phyloP scores from a whole-genome alignment of 148 eudicot species.

The Amaranthus cruentus region DNA sequence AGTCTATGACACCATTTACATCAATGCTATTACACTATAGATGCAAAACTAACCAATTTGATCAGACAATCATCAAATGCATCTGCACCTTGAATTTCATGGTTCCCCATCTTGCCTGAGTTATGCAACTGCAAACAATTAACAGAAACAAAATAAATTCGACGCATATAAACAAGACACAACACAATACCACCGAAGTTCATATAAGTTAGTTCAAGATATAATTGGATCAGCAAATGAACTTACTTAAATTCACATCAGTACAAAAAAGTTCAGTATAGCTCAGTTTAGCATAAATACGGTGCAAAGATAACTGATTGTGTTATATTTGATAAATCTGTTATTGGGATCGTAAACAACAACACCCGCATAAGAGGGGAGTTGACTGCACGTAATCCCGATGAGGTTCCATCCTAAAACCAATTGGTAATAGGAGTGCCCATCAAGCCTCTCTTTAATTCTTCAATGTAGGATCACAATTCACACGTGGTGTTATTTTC shows the following conservation, averaged over 20 bases:
- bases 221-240: no score
- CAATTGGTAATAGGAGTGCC: no score
- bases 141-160: not conserved
- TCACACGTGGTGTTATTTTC: no score
- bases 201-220: not conserved
- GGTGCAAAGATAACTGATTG: not conserved
- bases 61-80: slow-evolving; percentile 35
- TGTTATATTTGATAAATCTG: no score
- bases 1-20: not conserved
- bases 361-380: no score
- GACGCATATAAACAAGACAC: not conserved
- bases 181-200: not conserved
- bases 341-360: no score
- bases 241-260: not conserved
- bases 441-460: no score
- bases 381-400: no score
- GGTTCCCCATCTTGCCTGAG: slow-evolving; percentile 23
- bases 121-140: slow-evolving; percentile 6
- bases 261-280: not conserved
- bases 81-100: slow-evolving; percentile 6
- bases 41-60: slow-evolving; percentile 37
- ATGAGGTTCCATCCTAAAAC: no score
- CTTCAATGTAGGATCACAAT: no score
- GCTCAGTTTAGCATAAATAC: no score
- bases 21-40: not conserved